Evolutionary conservation across 148 eudicot species (phyloP), one percentile per base, ranked within the genome.

Genomic region (Diospyros kaki): DNA sequence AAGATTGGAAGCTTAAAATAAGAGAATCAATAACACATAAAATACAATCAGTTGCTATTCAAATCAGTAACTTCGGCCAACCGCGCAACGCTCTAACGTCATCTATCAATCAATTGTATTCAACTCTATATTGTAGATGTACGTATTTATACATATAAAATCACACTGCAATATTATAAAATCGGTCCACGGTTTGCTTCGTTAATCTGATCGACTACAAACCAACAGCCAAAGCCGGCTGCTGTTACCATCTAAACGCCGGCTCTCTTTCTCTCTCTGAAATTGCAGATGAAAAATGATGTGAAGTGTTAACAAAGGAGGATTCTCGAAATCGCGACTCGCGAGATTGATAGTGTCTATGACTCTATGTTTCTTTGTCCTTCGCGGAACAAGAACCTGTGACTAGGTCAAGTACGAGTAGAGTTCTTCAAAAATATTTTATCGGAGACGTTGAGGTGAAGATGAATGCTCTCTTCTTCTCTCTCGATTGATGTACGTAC

Each of bases 181-280:
- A 6, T 67, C 40, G 41, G 1, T 51, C 66, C 55, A 67, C 15
- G 2, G 6, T 68, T 50, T 51, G 42, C 7, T 68, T 68, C 6
- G 58, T 3, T 1, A 4, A 1, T 28, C 6, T 28, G 58, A 68
- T 68, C 71, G 43, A 38, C 3, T 51, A 51, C 28, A 28, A 45
- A 54, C 44, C 55, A 54, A 73, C 58, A 60, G 58, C 45, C 67
- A 73, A 59, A 74, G 77, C 77, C 77, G 77, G 77, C 77, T 38
- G 76, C 61, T 73, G 11, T 6, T 9, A 12, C 12, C 52, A 4
- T 64, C 15, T 28, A 64, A 42, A 64, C 42, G 77, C 52, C 70
- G 62, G 77, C 70, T 64, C 9, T 53, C 41, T 74, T 56, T 64
- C 50, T 64, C 59, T 55, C 9, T 60, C 64, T 60, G 14, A 11